Conservation (phyloP, 495 filamentous ascomycete species). For the Aspergillus funiculosus region DNA sequence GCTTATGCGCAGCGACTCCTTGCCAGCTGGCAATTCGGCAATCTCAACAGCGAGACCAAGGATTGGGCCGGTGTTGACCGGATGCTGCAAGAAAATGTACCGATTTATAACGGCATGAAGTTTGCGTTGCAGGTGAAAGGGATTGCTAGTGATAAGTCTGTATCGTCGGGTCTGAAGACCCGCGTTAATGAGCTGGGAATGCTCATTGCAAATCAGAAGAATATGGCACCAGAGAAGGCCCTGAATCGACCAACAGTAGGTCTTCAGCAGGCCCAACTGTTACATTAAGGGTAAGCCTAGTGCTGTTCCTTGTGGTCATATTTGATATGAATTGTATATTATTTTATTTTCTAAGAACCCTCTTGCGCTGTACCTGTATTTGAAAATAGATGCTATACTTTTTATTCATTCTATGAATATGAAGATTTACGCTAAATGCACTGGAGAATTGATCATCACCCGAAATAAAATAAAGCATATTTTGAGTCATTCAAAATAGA, state of each 20-base stretch:
- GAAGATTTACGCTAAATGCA: slow-evolving; percentile 6
- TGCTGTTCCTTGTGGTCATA: neutral
- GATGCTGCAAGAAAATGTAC: slow-evolving; percentile 27
- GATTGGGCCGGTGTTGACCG: slow-evolving; percentile 15
- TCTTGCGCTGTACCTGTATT: slow-evolving; percentile 20
- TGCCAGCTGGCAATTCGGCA: slow-evolving; percentile 22
- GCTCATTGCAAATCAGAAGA: slow-evolving; percentile 19
- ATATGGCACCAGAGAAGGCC: slow-evolving; percentile 19
- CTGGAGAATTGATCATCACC: neutral
- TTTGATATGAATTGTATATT: slow-evolving; percentile 24
- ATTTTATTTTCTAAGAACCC: slow-evolving; percentile 12
- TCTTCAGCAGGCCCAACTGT: slow-evolving; percentile 14
- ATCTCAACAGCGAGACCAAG: slow-evolving; percentile 15
- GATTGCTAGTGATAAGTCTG: slow-evolving; percentile 12
- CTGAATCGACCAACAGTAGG: slow-evolving; percentile 16
- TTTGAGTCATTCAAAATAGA: too few relatives aligned
- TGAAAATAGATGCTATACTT: slow-evolving; percentile 16
- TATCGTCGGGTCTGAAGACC: slow-evolving; percentile 16
- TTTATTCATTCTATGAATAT: slow-evolving; percentile 6
- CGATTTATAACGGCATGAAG: slow-evolving; percentile 31
- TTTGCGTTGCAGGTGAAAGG: slow-evolving; percentile 21
- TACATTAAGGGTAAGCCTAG: slow-evolving; percentile 7
- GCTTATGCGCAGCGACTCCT: slow-evolving; percentile 36
- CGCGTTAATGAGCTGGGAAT: slow-evolving; percentile 18
- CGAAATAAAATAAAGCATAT: slow-evolving; percentile 9